phyloP scores from a whole-genome alignment of 1,284 basidiomycete species.

The Sporisorium iseilematis-ciliati region DNA sequence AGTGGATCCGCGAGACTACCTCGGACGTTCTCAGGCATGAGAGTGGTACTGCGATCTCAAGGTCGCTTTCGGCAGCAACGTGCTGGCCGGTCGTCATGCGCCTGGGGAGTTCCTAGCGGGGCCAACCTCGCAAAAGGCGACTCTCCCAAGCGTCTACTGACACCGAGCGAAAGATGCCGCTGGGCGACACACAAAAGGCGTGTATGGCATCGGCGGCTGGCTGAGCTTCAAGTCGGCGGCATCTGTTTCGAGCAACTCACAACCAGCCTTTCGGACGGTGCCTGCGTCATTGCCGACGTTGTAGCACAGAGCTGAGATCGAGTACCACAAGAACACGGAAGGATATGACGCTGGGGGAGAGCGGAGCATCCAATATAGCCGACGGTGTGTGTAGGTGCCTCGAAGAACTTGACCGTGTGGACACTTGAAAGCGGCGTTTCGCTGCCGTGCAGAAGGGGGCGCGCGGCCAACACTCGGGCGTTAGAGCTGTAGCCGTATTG shows the following conservation, averaged over 20 bases:
- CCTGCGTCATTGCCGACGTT: background rate
- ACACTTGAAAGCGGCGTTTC: background rate
- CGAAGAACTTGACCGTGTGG: background rate
- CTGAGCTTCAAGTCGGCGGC: background rate
- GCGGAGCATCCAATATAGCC: background rate
- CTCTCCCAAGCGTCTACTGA: too few relatives aligned
- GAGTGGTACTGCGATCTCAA: background rate
- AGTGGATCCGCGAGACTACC: too few relatives aligned
- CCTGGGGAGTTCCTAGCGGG: too few relatives aligned
- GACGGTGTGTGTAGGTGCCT: background rate
- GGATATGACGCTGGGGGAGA: background rate
- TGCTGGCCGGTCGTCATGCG: slow-evolving; percentile 17
- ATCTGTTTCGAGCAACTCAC: background rate
- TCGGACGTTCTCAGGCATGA: background rate
- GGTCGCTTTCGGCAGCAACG: slow-evolving; percentile 14
- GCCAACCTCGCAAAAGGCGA: too few relatives aligned
- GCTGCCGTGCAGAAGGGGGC: too few relatives aligned
- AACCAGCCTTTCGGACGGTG: background rate
- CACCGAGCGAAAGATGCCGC: too few relatives aligned
- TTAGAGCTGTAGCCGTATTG: background rate
- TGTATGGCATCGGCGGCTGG: background rate
- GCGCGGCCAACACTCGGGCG: background rate
- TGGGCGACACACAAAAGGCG: too few relatives aligned
- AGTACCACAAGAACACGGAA: background rate
- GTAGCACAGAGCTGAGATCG: background rate